phyloP scores from a whole-genome alignment of 306 rosid species.

The Glycine tomentella region DNA sequence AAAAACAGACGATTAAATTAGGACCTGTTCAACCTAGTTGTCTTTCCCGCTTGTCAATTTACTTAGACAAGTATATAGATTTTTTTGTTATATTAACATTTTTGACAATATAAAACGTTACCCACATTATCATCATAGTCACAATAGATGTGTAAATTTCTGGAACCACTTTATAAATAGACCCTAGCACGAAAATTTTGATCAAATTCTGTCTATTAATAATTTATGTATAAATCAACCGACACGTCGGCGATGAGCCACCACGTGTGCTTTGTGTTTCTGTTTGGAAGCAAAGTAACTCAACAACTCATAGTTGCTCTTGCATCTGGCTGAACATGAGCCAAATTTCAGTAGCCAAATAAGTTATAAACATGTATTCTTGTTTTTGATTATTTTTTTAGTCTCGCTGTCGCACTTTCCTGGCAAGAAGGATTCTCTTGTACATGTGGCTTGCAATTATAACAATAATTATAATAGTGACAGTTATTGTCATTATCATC shows the following conservation, averaged over 20 bases:
- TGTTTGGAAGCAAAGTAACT: constrained; percentile 28
- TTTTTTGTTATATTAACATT: not conserved
- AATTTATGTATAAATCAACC: not conserved
- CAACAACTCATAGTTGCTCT: not conserved
- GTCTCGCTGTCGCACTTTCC: constrained; percentile 41
- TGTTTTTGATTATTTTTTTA: constrained; percentile 20
- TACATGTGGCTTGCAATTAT: constrained; percentile 45
- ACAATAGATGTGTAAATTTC: not conserved
- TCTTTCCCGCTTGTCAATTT: not conserved
- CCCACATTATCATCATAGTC: not conserved
- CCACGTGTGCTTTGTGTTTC: constrained; percentile 34
- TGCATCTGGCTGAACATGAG: not conserved
- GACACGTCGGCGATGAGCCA: not conserved
- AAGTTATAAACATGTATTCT: not conserved
- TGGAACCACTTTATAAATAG: not conserved
- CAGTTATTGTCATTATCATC: constrained; percentile 51
- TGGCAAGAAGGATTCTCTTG: constrained; percentile 37
- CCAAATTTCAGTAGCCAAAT: constrained; percentile 9
- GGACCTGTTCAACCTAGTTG: not conserved
- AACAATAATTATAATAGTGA: constrained; percentile 25
- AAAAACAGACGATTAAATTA: not conserved
- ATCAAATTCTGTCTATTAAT: not conserved
- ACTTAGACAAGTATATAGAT: not conserved
- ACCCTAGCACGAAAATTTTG: not conserved
- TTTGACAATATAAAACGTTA: not conserved